Conservation (phyloP, 2,329 filamentous ascomycete genomes). For the Fusarium sp. region DNA sequence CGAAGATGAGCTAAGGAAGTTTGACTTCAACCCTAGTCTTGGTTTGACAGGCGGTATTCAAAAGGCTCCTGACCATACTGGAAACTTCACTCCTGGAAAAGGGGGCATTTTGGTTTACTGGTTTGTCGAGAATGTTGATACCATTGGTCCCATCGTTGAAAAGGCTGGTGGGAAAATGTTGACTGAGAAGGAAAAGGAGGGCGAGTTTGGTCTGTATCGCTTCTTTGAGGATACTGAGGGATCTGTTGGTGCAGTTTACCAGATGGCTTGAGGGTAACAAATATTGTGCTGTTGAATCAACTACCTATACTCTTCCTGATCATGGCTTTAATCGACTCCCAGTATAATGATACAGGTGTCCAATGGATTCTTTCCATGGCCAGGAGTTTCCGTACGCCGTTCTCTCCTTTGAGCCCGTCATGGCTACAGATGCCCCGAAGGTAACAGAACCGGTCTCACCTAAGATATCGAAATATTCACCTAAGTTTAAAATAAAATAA, state of each 20-base stretch:
- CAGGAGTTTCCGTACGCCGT: no score
- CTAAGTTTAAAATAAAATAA: no score
- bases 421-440: no score
- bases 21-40: slow-evolving; percentile 49
- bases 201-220: slow-evolving; percentile 45
- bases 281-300: not conserved
- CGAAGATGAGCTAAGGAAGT: slow-evolving; percentile 38
- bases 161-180: slow-evolving; percentile 49
- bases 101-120: slow-evolving; percentile 48
- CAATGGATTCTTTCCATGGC: not conserved
- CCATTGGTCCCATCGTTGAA: slow-evolving; percentile 42
- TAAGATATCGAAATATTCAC: no score
- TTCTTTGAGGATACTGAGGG: slow-evolving; percentile 52
- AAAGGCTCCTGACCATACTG: slow-evolving; percentile 44
- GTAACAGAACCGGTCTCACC: no score
- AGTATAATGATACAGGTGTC: not conserved
- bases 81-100: slow-evolving; percentile 43
- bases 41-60: slow-evolving; percentile 47
- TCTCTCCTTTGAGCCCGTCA: no score
- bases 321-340: not conserved
- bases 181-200: slow-evolving; percentile 46
- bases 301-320: not conserved
- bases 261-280: slow-evolving; percentile 32
- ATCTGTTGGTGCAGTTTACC: slow-evolving; percentile 49
- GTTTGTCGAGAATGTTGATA: slow-evolving; percentile 50